Evolutionary conservation across 108 stramenopile species (phyloP).

Genomic region (Asterionellopsis glacialis): DNA sequence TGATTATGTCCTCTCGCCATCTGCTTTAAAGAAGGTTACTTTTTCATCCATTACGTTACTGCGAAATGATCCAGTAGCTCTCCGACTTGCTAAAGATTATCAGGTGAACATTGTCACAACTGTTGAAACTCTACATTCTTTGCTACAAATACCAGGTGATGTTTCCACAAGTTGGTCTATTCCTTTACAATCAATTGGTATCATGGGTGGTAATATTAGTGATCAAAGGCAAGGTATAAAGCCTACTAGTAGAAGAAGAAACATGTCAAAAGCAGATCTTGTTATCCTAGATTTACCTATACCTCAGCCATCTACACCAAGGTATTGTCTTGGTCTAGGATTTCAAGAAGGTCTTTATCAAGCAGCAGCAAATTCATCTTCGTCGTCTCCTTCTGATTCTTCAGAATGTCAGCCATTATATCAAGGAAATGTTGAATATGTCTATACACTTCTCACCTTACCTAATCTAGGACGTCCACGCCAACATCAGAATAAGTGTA

Average conservation of each 20-base stretch:
- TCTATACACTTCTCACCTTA: constrained; percentile 22
- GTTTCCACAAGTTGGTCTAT: constrained; percentile 16
- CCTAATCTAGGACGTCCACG: neutral
- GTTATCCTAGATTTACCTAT: constrained; percentile 18
- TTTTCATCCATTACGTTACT: neutral
- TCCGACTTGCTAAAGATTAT: constrained; percentile 17
- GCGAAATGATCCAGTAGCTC: constrained; percentile 15
- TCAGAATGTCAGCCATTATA: too few relatives aligned
- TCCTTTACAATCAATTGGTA: too few relatives aligned
- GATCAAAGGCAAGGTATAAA: too few relatives aligned
- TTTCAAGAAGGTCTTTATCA: constrained; percentile 26
- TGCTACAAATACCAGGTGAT: constrained; percentile 20
- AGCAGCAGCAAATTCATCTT: neutral
- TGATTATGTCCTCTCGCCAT: neutral
- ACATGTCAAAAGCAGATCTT: neutral
- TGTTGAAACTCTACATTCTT: constrained; percentile 16
- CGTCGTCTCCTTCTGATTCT: neutral
- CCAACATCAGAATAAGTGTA: neutral
- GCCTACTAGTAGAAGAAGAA: neutral
- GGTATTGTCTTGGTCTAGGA: constrained; percentile 20
- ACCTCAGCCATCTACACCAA: constrained; percentile 14
- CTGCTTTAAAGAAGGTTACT: neutral
- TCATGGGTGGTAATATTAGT: too few relatives aligned
- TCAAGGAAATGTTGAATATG: constrained; percentile 3
- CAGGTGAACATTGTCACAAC: constrained; percentile 21